Evolutionary conservation across 495 filamentous ascomycete species (phyloP), one percentile per base, ranked within the genome.

Genomic region (Penicillium pancosmium): DNA sequence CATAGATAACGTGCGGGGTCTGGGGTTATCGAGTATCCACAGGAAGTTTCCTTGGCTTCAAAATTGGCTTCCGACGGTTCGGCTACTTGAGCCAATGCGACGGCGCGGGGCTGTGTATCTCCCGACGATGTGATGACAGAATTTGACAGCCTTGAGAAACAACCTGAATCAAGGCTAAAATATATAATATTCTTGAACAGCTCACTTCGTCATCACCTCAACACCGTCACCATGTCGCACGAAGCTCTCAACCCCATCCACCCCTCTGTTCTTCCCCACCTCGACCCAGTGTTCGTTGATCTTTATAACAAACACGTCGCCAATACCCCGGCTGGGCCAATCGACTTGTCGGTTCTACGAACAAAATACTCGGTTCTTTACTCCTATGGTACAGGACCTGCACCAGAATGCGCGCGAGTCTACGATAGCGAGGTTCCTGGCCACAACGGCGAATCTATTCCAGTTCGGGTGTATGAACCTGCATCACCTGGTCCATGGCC

Each of bases 381-480:
- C 41, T 70, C 65, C 1, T 72, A 72, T 33, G 69, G 69, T 0
- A 72, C 69, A 0, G 69, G 64, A 0, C 69, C 67, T 25, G 69
- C 69, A 1, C 69, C 67, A 0, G 67, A 68, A 4, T 63, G 62
- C 16, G 67, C 59, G 3, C 65, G 61, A 1, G 48, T 72, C 5
- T 72, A 70, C 52, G 78, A 82, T 48, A 44, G 64, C 23, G 57
- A 68, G 27, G 61, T 79, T 0, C 59, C 60, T 5, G 81, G 72
- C 11, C 62, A 75, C 38, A 77, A 82, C 51, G 76, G 74, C 16
- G 59, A 69, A n/a, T 56, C 52, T 52, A 67, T 82, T 47, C 62
- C 73, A 11, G 71, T 78, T 10, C 69, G 75, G 11, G 72, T 78
- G 0, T 82, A 82, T 35, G 70, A 79, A 47, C 79, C 80, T 3